Evolutionary conservation across 2,329 filamentous ascomycete genomes (phyloP).

Genomic region (Phaeophleospora eucalypticola): DNA sequence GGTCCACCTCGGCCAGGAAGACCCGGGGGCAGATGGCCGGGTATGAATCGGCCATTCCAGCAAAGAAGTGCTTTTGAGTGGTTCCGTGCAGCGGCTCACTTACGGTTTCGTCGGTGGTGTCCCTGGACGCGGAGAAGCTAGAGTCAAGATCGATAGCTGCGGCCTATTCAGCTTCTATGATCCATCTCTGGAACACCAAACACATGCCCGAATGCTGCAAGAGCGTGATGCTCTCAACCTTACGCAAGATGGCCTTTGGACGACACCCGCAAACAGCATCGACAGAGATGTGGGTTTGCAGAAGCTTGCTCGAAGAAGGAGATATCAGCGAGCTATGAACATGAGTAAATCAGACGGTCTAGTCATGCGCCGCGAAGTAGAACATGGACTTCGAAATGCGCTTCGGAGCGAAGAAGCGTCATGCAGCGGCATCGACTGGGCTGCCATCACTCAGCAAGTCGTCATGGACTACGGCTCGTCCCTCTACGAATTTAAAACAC

Average conservation of each 20-base stretch:
- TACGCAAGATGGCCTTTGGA: constrained; percentile 41
- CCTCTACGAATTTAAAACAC: constrained; percentile 30
- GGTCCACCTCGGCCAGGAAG: background rate
- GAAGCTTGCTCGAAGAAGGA: constrained; percentile 20
- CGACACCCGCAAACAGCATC: constrained; percentile 19
- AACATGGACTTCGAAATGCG: constrained; percentile 15
- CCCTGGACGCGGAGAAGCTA: constrained; percentile 41
- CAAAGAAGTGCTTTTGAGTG: constrained; percentile 12
- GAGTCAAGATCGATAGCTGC: constrained; percentile 41
- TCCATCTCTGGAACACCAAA: constrained; percentile 33
- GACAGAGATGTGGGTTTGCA: constrained; percentile 34
- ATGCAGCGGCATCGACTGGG: constrained; percentile 43
- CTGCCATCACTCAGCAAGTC: constrained; percentile 40
- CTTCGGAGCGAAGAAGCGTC: constrained; percentile 4
- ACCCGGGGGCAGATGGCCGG: background rate
- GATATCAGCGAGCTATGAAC: constrained; percentile 19
- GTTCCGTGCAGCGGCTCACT: constrained; percentile 14
- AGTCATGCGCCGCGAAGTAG: constrained; percentile 21
- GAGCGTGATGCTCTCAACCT: constrained; percentile 42
- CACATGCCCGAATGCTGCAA: constrained; percentile 27
- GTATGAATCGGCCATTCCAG: constrained; percentile 3
- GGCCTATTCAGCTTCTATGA: constrained; percentile 48
- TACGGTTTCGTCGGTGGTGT: constrained; percentile 37
- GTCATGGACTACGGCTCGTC: constrained; percentile 38
- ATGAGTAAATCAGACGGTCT: constrained; percentile 22